These are phyloP conservation scores for Pythium oligandrum DNA, from an alignment of 352 stramenopile genomes.

Conservation along the genomic window DNA sequence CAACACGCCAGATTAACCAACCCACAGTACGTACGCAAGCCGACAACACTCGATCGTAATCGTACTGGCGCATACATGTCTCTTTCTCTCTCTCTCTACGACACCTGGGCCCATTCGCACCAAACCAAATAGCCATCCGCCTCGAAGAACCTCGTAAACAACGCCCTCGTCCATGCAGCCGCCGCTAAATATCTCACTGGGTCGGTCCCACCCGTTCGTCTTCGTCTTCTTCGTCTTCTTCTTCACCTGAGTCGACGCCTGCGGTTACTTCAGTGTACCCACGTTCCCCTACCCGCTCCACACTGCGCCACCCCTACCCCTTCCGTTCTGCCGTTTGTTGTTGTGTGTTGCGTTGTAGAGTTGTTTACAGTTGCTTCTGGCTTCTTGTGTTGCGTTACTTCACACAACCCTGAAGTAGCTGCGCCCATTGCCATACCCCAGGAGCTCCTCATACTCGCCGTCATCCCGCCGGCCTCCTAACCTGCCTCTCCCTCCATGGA, in stretches of 20 bases:
- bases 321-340: neutral
- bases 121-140: too few relatives aligned
- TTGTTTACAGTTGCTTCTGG: constrained; percentile 1
- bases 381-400: neutral
- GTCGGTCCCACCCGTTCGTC: neutral
- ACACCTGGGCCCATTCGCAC: too few relatives aligned
- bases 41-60: too few relatives aligned
- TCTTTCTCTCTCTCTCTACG: too few relatives aligned
- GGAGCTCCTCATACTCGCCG: neutral
- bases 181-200: neutral
- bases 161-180: too few relatives aligned
- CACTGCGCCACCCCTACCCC: neutral
- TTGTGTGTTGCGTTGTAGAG: neutral
- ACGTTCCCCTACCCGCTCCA: neutral
- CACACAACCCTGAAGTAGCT: neutral
- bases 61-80: too few relatives aligned
- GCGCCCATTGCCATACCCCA: neutral
- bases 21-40: too few relatives aligned
- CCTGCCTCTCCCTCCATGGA: neutral
- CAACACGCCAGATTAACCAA: too few relatives aligned
- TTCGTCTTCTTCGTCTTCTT: neutral
- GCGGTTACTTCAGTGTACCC: neutral
- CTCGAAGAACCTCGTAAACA: too few relatives aligned
- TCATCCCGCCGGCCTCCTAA: neutral
- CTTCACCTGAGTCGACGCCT: neutral